Evolutionary conservation across 2,329 filamentous ascomycete species (phyloP), one percentile per base, ranked within the genome.

Genomic region (Sporothrix schenckii): DNA sequence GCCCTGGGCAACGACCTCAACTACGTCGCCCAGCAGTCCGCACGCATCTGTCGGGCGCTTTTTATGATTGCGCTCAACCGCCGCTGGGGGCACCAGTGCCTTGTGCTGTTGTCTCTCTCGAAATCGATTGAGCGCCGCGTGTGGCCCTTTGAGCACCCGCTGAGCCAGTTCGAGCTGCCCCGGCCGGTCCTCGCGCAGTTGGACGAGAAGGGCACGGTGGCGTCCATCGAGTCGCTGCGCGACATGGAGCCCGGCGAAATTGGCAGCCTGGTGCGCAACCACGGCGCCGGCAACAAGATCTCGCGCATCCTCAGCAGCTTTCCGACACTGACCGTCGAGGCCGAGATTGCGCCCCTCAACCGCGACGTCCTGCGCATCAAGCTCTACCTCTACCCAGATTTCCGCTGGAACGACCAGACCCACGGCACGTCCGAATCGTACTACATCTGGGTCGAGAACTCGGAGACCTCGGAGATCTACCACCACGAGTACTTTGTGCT

Each of bases 391-490:
- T 92, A 90, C 1, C 93, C 95, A 0, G 94, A 98, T 67, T 99
- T 99, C 77, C 85, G 85, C 50, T 99, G 95, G 95, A 97, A 97
- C 75, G 94, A 98, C 75, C 89, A 92, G 61, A 88, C 97, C 71
- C 94, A 99, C 77, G 96, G 96, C 21, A 93, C 90, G 2, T 97
- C 94, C 0, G 95, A 99, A 77, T 94, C 94, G 4, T 99, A 96
- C 81, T 99, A 96, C 87, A 91, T 99, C 71, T 99, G 95, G 96
- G 94, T 99, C 3, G 95, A 99, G 79, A 97, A 98, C 78, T 97
- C 94, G 0, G 95, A 98, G 76, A 97, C 94, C 0, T 94, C 93
- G 0, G 94, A 98, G 79, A 98, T 99, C 53, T 98, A 97, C 76
- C 95, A 99, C 76, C 92, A 98, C 74, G 95, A 99, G 78, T 97